Evolutionary conservation across 495 filamentous ascomycete species (phyloP).

Genomic region (Staphylotrichum longicolle): DNA sequence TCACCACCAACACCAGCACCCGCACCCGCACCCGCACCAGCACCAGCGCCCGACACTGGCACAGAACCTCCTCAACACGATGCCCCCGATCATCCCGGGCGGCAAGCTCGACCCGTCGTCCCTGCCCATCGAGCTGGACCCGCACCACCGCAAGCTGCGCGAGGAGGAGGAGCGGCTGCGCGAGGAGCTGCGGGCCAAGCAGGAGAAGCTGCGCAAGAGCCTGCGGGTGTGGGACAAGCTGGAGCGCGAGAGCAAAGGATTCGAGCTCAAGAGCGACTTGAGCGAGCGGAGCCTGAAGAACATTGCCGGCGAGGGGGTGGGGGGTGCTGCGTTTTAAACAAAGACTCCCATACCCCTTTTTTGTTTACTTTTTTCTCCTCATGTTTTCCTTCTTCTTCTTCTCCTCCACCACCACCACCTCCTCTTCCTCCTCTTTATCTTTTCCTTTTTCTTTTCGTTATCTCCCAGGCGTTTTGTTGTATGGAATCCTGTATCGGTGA

Average conservation of each 20-base stretch:
- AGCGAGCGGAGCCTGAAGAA: conserved; percentile 46
- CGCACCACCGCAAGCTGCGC: conserved; percentile 38
- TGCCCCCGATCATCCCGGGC: conserved; percentile 43
- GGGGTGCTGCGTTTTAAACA: conserved; percentile 43
- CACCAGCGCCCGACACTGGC: conserved; percentile 37
- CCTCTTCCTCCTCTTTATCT: background rate
- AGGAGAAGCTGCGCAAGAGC: conserved; percentile 46
- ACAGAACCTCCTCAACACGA: conserved; percentile 40
- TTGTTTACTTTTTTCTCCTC: background rate
- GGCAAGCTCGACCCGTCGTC: conserved; percentile 44
- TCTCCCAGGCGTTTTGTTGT: background rate
- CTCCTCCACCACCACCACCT: background rate
- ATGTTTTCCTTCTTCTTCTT: background rate
- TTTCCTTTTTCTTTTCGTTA: background rate
- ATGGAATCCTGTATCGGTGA: background rate
- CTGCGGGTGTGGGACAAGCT: conserved; percentile 42
- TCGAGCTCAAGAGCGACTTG: conserved; percentile 46
- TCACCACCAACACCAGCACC: background rate
- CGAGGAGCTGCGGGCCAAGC: conserved; percentile 43
- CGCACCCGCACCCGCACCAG: conserved; percentile 13
- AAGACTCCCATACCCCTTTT: background rate
- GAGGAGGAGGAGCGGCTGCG: conserved; percentile 50
- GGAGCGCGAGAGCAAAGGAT: conserved; percentile 45
- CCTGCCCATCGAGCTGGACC: conserved; percentile 39
- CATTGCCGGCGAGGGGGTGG: conserved; percentile 43